Evolutionary conservation across 805 yeast genomes (phyloP), one percentile per base, ranked within the genome.

Genomic region (Brettanomyces sp.): DNA sequence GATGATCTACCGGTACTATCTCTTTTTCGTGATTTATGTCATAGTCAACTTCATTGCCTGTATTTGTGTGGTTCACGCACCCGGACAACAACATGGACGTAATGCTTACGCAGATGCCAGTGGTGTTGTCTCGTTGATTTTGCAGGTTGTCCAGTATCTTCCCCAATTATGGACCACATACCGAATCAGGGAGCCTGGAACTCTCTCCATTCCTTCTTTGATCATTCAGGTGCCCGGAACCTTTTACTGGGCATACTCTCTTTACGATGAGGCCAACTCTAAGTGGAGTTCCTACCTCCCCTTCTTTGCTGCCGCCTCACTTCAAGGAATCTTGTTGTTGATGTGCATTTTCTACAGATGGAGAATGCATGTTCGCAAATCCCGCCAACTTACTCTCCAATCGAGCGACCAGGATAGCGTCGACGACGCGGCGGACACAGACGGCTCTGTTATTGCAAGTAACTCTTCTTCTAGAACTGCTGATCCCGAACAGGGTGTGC

Each of bases 141-240:
- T 85, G 42, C 81, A 95, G 0, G 67, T 79, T 18, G 62, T 81
- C 32, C 95, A 87, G 63, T 87, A 85, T 55, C 65, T 86, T 43
- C 96, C 96, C 1, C 96, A 87, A 62, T 71, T 87, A 8, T 62
- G 68, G 51, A 85, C 90, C 36, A 87, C 95, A 0, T 82, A 70
- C 55, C 56, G 50, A 1, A 69, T 87, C 49, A 81, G 82, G 56
- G 89, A 80, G 52, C 81, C 95, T 0, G 96, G 95, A 8, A 80
- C 89, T 1, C 68, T 87, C 22, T 85, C 95, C 0, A 68, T 85
- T 9, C 75, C 79, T 5, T 85, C 85, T 88, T 84, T 87, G 91
- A 65, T 80, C 39, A 73, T 88, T 51, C 96, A 87, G 60, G 85
- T 95, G 18, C 96, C 96, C 0, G 96, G 96, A 13, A 95, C 95